These are phyloP conservation scores for Serendipita indica DNA, from an alignment of 768 basidiomycete species.

Conservation along the genomic window DNA sequence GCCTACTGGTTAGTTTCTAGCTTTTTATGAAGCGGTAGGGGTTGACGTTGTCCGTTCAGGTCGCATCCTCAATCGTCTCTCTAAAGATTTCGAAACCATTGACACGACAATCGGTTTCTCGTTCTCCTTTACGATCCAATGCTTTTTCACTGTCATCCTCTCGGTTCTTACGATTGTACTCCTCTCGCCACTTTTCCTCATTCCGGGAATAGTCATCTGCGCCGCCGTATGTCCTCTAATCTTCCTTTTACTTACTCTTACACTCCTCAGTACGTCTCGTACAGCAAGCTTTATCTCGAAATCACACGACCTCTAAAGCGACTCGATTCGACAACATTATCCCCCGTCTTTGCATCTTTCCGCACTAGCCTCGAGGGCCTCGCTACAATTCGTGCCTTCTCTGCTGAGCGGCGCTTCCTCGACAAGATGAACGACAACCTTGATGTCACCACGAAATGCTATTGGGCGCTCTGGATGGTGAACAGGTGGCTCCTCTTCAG, in stretches of 20 bases:
- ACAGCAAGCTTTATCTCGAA: conserved; percentile 37
- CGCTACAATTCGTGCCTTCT: conserved; percentile 83
- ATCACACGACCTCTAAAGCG: conserved; percentile 64
- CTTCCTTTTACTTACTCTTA: not conserved
- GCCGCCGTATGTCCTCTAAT: conserved; percentile 52
- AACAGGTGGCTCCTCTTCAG: conserved; percentile 74
- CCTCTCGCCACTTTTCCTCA: conserved; percentile 69
- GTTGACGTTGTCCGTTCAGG: conserved; percentile 27
- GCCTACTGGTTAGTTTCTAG: conserved; percentile 41
- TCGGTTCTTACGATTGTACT: conserved; percentile 27
- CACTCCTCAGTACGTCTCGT: conserved; percentile 31
- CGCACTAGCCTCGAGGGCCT: conserved; percentile 34
- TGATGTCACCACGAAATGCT: conserved; percentile 50
- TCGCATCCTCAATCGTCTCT: conserved; percentile 77
- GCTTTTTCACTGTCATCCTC: conserved; percentile 22
- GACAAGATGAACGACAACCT: conserved; percentile 58
- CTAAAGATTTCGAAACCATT: conserved; percentile 76
- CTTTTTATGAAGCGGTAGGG: not conserved
- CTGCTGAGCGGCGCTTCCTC: conserved; percentile 64
- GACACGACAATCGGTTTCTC: conserved; percentile 46
- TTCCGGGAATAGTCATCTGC: conserved; percentile 63
- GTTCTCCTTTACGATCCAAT: not conserved
- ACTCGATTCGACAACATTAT: conserved; percentile 80
- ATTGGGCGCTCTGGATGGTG: conserved; percentile 63
- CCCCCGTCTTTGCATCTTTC: conserved; percentile 73